Evolutionary conservation across 495 filamentous ascomycete genomes (phyloP).

Genomic region (Lindgomyces ingoldianus): DNA sequence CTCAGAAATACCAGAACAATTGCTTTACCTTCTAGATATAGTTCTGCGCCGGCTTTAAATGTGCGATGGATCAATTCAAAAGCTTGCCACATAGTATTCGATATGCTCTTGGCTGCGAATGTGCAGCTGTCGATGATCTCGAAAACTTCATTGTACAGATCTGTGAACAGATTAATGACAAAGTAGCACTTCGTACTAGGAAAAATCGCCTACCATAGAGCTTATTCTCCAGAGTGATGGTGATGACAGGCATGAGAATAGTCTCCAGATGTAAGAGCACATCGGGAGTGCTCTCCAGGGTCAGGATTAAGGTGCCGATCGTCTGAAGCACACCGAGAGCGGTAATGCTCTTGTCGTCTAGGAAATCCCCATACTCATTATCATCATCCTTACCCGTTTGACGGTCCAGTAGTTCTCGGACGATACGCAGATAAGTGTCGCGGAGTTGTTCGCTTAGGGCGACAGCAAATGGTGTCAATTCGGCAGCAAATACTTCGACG

Average conservation of each 20-base stretch:
- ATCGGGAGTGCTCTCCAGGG: slow-evolving; percentile 92
- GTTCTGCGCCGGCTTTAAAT: slow-evolving; percentile 94
- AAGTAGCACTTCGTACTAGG: neutral
- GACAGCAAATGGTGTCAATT: slow-evolving; percentile 97
- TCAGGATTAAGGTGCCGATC: slow-evolving; percentile 95
- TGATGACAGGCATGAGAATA: slow-evolving; percentile 94
- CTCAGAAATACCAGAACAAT: neutral
- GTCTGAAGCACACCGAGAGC: slow-evolving; percentile 95
- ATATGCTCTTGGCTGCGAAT: slow-evolving; percentile 94
- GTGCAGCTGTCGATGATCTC: slow-evolving; percentile 99
- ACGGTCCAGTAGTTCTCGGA: slow-evolving; percentile 85
- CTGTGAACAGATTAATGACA: slow-evolving; percentile 46
- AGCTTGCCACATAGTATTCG: slow-evolving; percentile 95
- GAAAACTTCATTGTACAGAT: slow-evolving; percentile 96
- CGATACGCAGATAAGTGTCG: slow-evolving; percentile 93
- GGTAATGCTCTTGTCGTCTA: slow-evolving; percentile 98
- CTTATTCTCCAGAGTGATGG: slow-evolving; percentile 94
- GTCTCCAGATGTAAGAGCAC: slow-evolving; percentile 91
- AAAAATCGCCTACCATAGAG: slow-evolving; percentile 64
- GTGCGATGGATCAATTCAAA: slow-evolving; percentile 95
- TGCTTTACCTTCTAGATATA: slow-evolving; percentile 73
- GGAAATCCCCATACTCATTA: slow-evolving; percentile 83
- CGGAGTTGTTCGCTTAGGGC: slow-evolving; percentile 93
- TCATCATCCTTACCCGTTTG: slow-evolving; percentile 67
- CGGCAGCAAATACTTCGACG: slow-evolving; percentile 93